Evolutionary conservation across 2,329 filamentous ascomycete species (phyloP).

Genomic region (Cercospora zeae-maydis): DNA sequence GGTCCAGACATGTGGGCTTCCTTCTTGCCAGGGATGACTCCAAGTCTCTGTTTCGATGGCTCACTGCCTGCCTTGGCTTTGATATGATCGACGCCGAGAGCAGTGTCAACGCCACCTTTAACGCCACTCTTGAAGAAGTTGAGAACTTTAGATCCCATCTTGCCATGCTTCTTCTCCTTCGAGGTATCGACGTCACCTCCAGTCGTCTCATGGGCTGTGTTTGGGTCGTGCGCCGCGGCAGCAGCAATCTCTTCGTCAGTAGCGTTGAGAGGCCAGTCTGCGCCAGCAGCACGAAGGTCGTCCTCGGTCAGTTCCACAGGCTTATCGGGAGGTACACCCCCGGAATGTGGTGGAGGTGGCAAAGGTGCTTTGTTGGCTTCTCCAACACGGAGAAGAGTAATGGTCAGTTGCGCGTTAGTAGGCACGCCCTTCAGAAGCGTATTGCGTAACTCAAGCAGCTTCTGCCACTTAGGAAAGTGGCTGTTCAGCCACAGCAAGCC

Average conservation of each 20-base stretch:
- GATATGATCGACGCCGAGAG: constrained; percentile 66
- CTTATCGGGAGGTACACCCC: constrained; percentile 46
- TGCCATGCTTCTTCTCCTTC: constrained; percentile 48
- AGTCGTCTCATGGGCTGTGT: constrained; percentile 47
- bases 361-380: constrained; percentile 77
- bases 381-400: constrained; percentile 76
- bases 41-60: constrained; percentile 66
- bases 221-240: constrained; percentile 52
- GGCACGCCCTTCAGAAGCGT: constrained; percentile 77
- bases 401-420: constrained; percentile 77
- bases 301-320: constrained; percentile 50
- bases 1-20: constrained; percentile 57
- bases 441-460: constrained; percentile 68
- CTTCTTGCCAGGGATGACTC: constrained; percentile 56
- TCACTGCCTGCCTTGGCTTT: constrained; percentile 61
- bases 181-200: constrained; percentile 53
- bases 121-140: constrained; percentile 66
- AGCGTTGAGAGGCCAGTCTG: constrained; percentile 58
- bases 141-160: constrained; percentile 52
- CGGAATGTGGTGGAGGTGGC: constrained; percentile 54
- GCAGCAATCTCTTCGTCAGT: constrained; percentile 62
- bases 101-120: constrained; percentile 68
- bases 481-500: constrained; percentile 58
- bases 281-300: constrained; percentile 51
- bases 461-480: constrained; percentile 68